Evolutionary conservation across 208 protist genomes (phyloP), one percentile per base, ranked within the genome.

Genomic region (Vickermania ingenoplastis): DNA sequence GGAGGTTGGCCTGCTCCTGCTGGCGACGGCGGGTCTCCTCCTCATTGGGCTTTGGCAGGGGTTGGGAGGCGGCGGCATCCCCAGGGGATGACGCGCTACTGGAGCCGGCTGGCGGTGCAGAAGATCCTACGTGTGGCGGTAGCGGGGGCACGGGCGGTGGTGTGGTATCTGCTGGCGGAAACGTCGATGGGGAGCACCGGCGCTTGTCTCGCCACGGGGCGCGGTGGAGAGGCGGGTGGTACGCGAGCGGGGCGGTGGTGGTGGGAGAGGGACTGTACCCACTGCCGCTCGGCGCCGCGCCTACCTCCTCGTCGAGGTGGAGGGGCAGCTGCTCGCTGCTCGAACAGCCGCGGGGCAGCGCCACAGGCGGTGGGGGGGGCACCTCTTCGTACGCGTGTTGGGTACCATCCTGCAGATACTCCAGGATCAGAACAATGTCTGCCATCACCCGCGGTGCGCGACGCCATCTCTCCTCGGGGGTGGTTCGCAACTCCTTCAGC

Each of bases 391-490:
- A 83, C 11, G 67, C 62, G 51, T 98, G 96, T 61, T 92, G 88
- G 0, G 52, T 31, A 27, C 68, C 60, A 21, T 85, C 65, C 0
- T 66, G 51, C 29, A 94, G 56, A 61, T 94, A 86, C 70, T 94
- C 82, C 4, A 94, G 69, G 7, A 64, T 83, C 48, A 90, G 67
- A n/a, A 94, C 85, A 21, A 94, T 53, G 45, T 92, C 84, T 4
- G 82, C 84, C 28, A 92, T 45, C 48, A 94, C 79, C 28, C 69
- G 78, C 25, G 88, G 81, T 17, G 36, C 36, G 36, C 36, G 36
- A n/a, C 22, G 84, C 88, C 69, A 87, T 82, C 41, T 45, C 31
- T 21, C 69, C 60, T 79, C 81, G 59, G 77, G 63, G 5, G 53
- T 58, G 21, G 80, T 61, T 14, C 73, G 77, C 24, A 73, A 73